A percentile compares a stretch with the other conserved stretches of the same genome.
Conservation (phyloP, 148 eudicot species). For the Beta vulgaris region DNA sequence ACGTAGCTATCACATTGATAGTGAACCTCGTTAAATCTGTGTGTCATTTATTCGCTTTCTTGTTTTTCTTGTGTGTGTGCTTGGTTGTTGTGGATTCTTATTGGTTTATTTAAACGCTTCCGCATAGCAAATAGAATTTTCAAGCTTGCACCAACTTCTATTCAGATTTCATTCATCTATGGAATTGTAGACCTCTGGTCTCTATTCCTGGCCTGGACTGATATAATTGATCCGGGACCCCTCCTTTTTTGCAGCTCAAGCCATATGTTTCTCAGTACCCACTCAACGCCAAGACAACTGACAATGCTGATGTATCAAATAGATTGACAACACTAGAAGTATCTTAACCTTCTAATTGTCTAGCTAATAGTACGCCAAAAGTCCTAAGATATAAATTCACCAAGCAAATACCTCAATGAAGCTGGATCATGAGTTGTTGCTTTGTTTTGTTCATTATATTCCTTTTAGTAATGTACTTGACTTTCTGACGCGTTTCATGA, state of each 20-base stretch:
- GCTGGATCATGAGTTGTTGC: conserved; percentile 1
- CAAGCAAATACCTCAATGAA: background rate
- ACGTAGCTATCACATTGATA: too few relatives aligned
- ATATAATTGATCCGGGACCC: background rate
- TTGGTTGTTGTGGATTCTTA: too few relatives aligned
- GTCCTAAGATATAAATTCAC: background rate
- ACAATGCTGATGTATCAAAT: conserved; percentile 26
- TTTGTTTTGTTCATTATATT: conserved; percentile 11
- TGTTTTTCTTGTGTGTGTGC: too few relatives aligned
- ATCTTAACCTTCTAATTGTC: background rate
- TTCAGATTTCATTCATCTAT: background rate
- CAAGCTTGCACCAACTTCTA: background rate
- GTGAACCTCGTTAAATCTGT: too few relatives aligned
- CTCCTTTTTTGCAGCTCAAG: conserved; percentile 16
- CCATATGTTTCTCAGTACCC: conserved; percentile 55
- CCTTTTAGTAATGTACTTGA: too few relatives aligned
- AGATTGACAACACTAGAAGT: background rate
- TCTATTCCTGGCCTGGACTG: conserved; percentile 18
- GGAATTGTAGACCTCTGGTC: background rate
- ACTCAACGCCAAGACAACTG: conserved; percentile 27
- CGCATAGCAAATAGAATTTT: conserved; percentile 14
- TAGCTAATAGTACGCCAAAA: background rate
- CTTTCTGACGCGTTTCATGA: too few relatives aligned
- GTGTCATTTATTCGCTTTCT: too few relatives aligned
- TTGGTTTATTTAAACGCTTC: conserved; percentile 43